phyloP scores from a whole-genome alignment of 2,329 filamentous ascomycete genomes.

The Trichoderma koningiopsis region DNA sequence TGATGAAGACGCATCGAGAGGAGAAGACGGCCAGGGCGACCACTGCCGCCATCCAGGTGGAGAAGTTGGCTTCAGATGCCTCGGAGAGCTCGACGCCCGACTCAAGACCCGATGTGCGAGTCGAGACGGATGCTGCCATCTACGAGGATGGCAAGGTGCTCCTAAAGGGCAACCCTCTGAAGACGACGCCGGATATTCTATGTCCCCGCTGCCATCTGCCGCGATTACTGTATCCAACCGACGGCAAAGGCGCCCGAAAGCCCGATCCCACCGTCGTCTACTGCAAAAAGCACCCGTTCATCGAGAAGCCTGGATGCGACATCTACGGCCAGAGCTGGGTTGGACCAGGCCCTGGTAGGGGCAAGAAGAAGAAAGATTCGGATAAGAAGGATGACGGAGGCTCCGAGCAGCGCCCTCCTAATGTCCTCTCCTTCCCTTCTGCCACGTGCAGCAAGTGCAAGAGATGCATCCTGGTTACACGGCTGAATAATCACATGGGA shows the following conservation, averaged over 20 bases:
- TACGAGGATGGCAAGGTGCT: constrained; percentile 70
- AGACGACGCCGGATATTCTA: constrained; percentile 69
- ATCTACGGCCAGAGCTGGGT: constrained; percentile 84
- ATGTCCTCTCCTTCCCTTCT: constrained; percentile 65
- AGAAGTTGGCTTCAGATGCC: constrained; percentile 61
- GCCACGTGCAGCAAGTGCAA: constrained; percentile 70
- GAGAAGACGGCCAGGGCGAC: constrained; percentile 74
- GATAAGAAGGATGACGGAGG: constrained; percentile 59
- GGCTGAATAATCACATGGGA: constrained; percentile 69
- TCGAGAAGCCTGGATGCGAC: constrained; percentile 74
- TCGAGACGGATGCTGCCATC: constrained; percentile 68
- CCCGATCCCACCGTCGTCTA: constrained; percentile 70
- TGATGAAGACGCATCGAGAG: constrained; percentile 73
- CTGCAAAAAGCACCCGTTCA: constrained; percentile 78
- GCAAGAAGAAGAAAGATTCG: constrained; percentile 79
- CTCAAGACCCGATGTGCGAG: constrained; percentile 56
- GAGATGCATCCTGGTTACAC: constrained; percentile 64
- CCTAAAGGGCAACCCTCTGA: constrained; percentile 71
- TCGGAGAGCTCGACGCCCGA: constrained; percentile 57
- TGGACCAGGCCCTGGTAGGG: constrained; percentile 67
- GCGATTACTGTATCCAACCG: constrained; percentile 70
- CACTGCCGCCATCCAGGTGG: constrained; percentile 64
- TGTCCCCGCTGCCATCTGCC: constrained; percentile 76
- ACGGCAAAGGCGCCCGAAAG: constrained; percentile 66
- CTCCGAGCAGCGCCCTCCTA: constrained; percentile 59